Base-by-base conservation (phyloP, 1,284 basidiomycete genomes). In the Leccinum solheimii region DNA sequence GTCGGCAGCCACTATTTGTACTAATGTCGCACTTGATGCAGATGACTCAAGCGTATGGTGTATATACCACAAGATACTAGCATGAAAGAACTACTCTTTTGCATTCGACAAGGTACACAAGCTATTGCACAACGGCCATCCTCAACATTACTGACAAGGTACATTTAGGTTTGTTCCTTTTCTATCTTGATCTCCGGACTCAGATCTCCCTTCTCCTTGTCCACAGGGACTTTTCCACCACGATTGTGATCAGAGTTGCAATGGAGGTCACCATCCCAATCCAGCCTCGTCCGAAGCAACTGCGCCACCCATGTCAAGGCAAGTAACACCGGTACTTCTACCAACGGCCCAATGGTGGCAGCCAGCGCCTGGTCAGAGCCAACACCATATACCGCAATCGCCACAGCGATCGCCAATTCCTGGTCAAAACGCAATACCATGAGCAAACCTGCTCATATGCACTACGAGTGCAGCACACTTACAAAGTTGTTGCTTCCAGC, bases 361-460 rank as follows among this genome's bases (percentile, higher is more conserved):
- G 91, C 91, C 0, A 94, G 79, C 0, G 88, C 90, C 72, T 93
- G 87, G 60, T 88, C 84, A 0, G 87, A 90, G 10, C 85, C 79
- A 2, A 88, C 84, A 1, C 91, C 91, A 70, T 89, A 95, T 0
- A 89, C 84, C 0, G 91, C 87, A 38, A 95, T 88, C 2, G 87
- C 84, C 2, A 95, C 88, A 0, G 94, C 93, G 60, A 95, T 95
- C 0, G 93, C 92, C 0, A 95, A 80, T 75, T 94, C 91, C 83
- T 81, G 61, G 3, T 23, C 43, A 43, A 19, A 5, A 32, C 11
- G 2, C 11, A 2, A n/a, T 16, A 16, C 1, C 16, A 27, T 5
- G 26, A n/a, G 34, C 1, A 3, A 27, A 16, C 14, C 27, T 26
- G 10, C 5, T 9, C 4, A 36, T 14, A 57, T 23, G 19, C 3